These are phyloP conservation scores for Dactylellina leptospora DNA, from an alignment of 2,329 filamentous ascomycete genomes.

Conservation along the genomic window DNA sequence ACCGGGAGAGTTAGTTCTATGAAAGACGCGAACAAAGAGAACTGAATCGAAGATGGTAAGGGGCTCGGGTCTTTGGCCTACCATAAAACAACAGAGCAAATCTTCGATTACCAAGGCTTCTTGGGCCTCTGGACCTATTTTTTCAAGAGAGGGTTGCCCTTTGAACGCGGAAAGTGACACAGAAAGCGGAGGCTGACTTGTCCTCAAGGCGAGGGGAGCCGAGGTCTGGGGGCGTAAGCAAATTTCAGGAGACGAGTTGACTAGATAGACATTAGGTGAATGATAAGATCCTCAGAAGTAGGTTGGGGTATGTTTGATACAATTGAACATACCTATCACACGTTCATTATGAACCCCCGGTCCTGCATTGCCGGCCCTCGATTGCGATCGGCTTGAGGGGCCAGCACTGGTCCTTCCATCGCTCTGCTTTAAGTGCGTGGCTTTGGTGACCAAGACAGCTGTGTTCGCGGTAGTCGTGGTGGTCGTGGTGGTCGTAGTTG, in stretches of 20 bases:
- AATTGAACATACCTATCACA: conserved; percentile 23
- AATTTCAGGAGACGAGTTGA: conserved; percentile 44
- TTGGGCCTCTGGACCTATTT: conserved; percentile 80
- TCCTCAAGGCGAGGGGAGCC: conserved; percentile 75
- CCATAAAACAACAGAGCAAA: conserved; percentile 91
- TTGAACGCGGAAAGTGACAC: conserved; percentile 74
- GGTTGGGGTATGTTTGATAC: neutral
- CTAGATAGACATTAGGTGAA: too few relatives aligned
- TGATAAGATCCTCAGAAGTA: neutral
- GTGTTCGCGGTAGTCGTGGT: conserved; percentile 48
- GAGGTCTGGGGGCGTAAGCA: conserved; percentile 64
- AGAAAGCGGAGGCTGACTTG: conserved; percentile 70
- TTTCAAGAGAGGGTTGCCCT: conserved; percentile 73
- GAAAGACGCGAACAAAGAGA: too few relatives aligned
- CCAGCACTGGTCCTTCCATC: conserved; percentile 7
- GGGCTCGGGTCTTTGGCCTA: neutral
- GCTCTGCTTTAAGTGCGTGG: conserved; percentile 27
- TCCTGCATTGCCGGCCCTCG: conserved; percentile 9
- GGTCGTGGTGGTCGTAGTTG: conserved; percentile 46
- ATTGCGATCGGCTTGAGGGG: conserved; percentile 4
- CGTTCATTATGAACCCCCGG: neutral
- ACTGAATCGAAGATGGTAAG: neutral
- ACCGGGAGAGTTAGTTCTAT: neutral
- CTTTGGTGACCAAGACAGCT: conserved; percentile 39
- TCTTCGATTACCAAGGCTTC: conserved; percentile 90